Percentiles rank a stretch among this genome's conserved stretches.
Conservation (phyloP, 2,329 filamentous ascomycete species). For the Cadophora malorum region DNA sequence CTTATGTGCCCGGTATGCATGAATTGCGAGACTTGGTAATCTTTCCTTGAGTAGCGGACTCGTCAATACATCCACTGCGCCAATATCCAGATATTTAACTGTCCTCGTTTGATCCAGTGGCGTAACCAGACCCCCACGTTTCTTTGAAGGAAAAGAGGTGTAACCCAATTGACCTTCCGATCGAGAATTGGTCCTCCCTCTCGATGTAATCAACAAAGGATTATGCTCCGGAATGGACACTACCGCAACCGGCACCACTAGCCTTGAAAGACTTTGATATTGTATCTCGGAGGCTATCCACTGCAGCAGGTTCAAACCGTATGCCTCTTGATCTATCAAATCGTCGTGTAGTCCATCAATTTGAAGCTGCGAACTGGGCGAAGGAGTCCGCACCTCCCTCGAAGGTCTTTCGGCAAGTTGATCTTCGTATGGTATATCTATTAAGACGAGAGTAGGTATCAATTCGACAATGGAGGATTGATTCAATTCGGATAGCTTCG, state of each 20-base stretch:
- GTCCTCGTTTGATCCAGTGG: conserved; percentile 58
- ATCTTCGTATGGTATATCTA: conserved; percentile 56
- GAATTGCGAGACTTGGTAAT: conserved; percentile 77
- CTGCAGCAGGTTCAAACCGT: conserved; percentile 54
- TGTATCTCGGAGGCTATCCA: conserved; percentile 56
- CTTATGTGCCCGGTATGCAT: conserved; percentile 83
- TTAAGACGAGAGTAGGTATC: conserved; percentile 61
- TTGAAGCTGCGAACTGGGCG: conserved; percentile 45
- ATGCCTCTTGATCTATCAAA: conserved; percentile 51
- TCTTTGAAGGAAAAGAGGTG: conserved; percentile 33
- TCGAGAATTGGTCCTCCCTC: conserved; percentile 32
- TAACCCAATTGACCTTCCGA: conserved; percentile 34
- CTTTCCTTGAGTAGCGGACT: conserved; percentile 78
- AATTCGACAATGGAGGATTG: conserved; percentile 52
- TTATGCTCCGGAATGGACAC: conserved; percentile 45
- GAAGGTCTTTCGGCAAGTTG: conserved; percentile 44
- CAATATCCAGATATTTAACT: conserved; percentile 80
- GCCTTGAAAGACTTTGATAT: conserved; percentile 54
- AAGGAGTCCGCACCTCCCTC: conserved; percentile 43
- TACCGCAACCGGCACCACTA: conserved; percentile 56
- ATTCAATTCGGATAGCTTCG: conserved; percentile 58
- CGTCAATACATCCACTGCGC: conserved; percentile 84
- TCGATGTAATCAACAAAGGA: conserved; percentile 28
- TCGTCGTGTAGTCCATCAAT: conserved; percentile 49
- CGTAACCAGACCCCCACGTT: conserved; percentile 47